Base-by-base conservation (phyloP, 345 rosid genomes). In the Linum lewisii region DNA sequence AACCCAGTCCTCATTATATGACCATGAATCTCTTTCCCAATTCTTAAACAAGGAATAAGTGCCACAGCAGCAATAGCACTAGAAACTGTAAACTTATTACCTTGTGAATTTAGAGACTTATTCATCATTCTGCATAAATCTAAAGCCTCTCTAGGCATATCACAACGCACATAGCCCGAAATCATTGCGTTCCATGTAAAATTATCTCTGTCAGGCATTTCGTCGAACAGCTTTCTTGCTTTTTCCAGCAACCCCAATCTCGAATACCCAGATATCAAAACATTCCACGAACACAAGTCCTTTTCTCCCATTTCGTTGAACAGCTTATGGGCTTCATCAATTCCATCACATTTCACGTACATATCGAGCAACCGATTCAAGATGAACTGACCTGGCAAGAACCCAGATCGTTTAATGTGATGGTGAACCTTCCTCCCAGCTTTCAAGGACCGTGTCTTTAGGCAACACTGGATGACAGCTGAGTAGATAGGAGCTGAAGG, bases 171-270 rank as follows among this genome's bases (percentile, higher is more conserved):
- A 74, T 82, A 81, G 16, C 92, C 98, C 0, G 87, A 84, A 61
- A 91, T 82, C 85, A 91, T 86, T 0, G 88, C 90, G 0, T 86
- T 91, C 96, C 96, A 91, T 14, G 98, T 88, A 64, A 88, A 91
- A 54, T 84, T 77, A 67, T 88, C 96, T 67, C 84, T 79, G 34
- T 81, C 75, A 34, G 90, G 75, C 96, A 91, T 91, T 78, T 79
- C 79, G 75, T 91, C 90, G 25, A 91, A 91, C 76, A 86, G 5
- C 29, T 73, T 73, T 32, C 85, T 76, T 3, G 95, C 91, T 29
- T 84, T 74, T 2, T 74, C 65, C 23, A 91, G 57, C 59, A 67
- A 68, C 26, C 95, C 90, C 22, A 14, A 54, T 57, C 71, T 84
- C 4, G 76, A 81, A 57, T 75, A 88, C 21, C 84, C 95, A 20